Evolutionary conservation across 768 basidiomycete species (phyloP), one percentile per base, ranked within the genome.

Genomic region (Tricholoma hemisulphureum): DNA sequence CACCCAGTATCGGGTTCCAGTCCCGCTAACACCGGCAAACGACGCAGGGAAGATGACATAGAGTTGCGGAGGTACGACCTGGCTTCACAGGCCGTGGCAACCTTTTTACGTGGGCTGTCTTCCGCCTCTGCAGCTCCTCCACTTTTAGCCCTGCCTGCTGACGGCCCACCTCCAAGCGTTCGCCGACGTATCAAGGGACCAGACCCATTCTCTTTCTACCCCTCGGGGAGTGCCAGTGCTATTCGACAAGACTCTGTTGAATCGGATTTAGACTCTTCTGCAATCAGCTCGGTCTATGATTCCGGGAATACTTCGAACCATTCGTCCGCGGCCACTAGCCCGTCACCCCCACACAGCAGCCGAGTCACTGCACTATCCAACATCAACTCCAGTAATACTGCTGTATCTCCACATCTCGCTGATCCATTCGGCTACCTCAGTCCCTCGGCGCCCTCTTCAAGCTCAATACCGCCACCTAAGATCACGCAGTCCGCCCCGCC

Each of bases 371-470:
- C 26, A 23, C 53, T 37, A 18, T 28, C 52, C 28, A 54, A 63
- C 56, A 16, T 7, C 9, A 28, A 29, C 9, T 10, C 28, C 8
- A 49, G 26, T n/a, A 49, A 8, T 49, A 18, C 46, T 6, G 26
- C 29, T 28, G 59, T 60, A 8, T 35, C 69, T 0, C 58, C 57
- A 0, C 60, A 70, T 20, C 65, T 65, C 8, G 77, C 76, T 16
- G 83, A 83, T 65, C 87, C 86, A 1, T 88, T 88, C 63, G 81
- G 81, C 16, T 88, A 88, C 64, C 72, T 88, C 48, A 71, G 64
- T 7, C 69, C 74, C 2, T 67, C 49, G 29, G 73, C 71, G 53
- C 65, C 68, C 41, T 65, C 73, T 28, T 58, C 72, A 26, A 41
- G 28, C n/a, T 29, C 53, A 7, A 62, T 68, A 13, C 65, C 71